A percentile compares a stretch with the other conserved stretches of the same genome.
Evolutionary conservation across 345 rosid genomes (phyloP).

Genomic region (Arabis hirsuta): DNA sequence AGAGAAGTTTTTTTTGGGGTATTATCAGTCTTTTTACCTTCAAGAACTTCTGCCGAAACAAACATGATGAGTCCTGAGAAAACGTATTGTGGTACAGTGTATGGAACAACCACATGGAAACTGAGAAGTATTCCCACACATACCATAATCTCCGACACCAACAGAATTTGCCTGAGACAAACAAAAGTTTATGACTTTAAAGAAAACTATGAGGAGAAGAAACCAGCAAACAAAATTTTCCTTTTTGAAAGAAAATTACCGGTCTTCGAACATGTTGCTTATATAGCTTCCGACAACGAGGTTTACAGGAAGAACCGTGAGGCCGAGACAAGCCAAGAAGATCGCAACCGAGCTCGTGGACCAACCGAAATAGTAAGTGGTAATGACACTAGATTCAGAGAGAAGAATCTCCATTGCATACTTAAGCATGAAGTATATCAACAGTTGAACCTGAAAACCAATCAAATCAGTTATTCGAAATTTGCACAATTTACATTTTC

Average conservation of each 20-base stretch:
- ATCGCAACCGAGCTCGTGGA: conserved; percentile 78
- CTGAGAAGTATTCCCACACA: conserved; percentile 78
- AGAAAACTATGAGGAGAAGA: neutral
- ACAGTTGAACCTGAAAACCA: conserved; percentile 71
- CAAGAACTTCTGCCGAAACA: conserved; percentile 94
- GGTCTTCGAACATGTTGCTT: conserved; percentile 97
- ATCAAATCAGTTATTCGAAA: neutral
- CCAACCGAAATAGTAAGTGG: conserved; percentile 86
- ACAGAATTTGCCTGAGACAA: conserved; percentile 73
- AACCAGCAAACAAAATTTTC: neutral
- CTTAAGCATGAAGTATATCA: conserved; percentile 97
- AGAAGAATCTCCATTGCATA: conserved; percentile 93
- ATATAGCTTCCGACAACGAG: conserved; percentile 86
- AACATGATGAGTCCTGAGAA: conserved; percentile 91
- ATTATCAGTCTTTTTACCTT: conserved; percentile 56
- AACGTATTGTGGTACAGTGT: conserved; percentile 85
- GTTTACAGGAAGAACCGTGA: conserved; percentile 96
- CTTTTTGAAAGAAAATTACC: conserved; percentile 48
- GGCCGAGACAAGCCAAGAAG: conserved; percentile 87
- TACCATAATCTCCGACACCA: conserved; percentile 93
- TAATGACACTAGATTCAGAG: conserved; percentile 91
- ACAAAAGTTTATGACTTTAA: conserved; percentile 16
- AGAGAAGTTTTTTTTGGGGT: neutral
- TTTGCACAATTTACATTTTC: neutral
- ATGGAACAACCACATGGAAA: conserved; percentile 69